Evolutionary conservation across 495 filamentous ascomycete genomes (phyloP).

Genomic region (Astrothelium subdiscretum): DNA sequence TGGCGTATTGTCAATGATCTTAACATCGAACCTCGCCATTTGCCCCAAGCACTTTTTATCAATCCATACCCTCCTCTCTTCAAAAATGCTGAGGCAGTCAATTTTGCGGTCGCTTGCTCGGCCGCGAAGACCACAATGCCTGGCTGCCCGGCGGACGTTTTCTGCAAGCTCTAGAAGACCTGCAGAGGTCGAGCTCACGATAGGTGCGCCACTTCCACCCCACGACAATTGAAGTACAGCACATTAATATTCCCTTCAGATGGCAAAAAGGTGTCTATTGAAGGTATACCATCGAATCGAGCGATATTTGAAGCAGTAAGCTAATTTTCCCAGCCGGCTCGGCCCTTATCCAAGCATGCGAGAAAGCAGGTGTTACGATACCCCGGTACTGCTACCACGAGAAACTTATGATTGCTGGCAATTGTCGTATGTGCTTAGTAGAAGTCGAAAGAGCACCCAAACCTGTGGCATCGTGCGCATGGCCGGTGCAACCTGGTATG

Average conservation of each 20-base stretch:
- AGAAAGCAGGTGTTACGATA: conserved; percentile 87
- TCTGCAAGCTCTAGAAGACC: conserved; percentile 55
- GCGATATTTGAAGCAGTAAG: conserved; percentile 5
- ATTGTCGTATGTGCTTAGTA: conserved; percentile 98
- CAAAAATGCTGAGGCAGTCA: conserved; percentile 79
- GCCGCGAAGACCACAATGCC: conserved; percentile 54
- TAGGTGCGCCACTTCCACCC: conserved; percentile 48
- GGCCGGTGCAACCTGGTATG: conserved; percentile 97
- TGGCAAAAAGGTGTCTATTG: conserved; percentile 90
- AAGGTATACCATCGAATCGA: conserved; percentile 47
- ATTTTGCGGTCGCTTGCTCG: conserved; percentile 76
- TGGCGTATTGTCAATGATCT: conserved; percentile 4
- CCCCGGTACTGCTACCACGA: conserved; percentile 99
- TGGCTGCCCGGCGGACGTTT: conserved; percentile 49
- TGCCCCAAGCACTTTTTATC: conserved; percentile 15
- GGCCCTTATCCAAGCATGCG: conserved; percentile 95
- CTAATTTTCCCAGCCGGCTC: conserved; percentile 53
- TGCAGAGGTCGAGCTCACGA: conserved; percentile 89
- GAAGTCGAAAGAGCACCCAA: conserved; percentile 94
- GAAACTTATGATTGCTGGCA: conserved; percentile 98
- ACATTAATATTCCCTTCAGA: conserved; percentile 43
- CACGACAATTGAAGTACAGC: conserved; percentile 8
- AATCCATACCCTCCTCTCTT: conserved; percentile 24
- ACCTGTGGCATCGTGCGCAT: conserved; percentile 95
- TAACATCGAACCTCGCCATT: background rate